phyloP scores from a whole-genome alignment of 805 yeast species.

The Saccharomycopsis selenospora region DNA sequence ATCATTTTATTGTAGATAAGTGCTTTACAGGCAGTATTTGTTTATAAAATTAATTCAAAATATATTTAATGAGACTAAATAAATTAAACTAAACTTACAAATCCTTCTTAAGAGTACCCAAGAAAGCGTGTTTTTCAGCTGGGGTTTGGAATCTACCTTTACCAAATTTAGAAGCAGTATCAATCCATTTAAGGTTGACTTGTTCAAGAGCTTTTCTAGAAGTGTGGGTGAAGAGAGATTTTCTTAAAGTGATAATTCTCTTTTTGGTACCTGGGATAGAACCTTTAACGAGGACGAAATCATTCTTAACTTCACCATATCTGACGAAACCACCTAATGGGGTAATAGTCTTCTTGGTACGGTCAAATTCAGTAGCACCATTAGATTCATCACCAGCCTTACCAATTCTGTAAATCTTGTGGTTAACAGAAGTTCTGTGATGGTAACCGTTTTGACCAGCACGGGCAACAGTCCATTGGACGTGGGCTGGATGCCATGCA shows the following conservation, averaged over 20 bases:
- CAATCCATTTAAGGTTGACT: conserved; percentile 98
- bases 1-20: too few relatives aligned
- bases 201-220: conserved; percentile 96
- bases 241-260: conserved; percentile 99
- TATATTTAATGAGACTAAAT: too few relatives aligned
- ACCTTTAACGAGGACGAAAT: conserved; percentile 96
- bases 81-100: too few relatives aligned
- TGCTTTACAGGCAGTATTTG: too few relatives aligned
- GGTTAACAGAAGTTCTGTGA: conserved; percentile 99
- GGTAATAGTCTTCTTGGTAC: conserved; percentile 99
- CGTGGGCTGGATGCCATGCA: conserved; percentile 99
- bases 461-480: conserved; percentile 99
- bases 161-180: conserved; percentile 99
- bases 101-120: conserved; percentile 99
- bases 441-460: conserved; percentile 99
- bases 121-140: conserved; percentile 99
- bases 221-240: conserved; percentile 95
- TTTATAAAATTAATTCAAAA: too few relatives aligned
- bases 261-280: conserved; percentile 99
- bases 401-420: conserved; percentile 99
- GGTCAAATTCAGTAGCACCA: conserved; percentile 97
- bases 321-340: conserved; percentile 99
- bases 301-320: conserved; percentile 97
- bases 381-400: conserved; percentile 88
- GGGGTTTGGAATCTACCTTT: conserved; percentile 99